Evolutionary conservation across 2,329 filamentous ascomycete genomes (phyloP), one percentile per base, ranked within the genome.

Genomic region (Cladosporium oxysporum): DNA sequence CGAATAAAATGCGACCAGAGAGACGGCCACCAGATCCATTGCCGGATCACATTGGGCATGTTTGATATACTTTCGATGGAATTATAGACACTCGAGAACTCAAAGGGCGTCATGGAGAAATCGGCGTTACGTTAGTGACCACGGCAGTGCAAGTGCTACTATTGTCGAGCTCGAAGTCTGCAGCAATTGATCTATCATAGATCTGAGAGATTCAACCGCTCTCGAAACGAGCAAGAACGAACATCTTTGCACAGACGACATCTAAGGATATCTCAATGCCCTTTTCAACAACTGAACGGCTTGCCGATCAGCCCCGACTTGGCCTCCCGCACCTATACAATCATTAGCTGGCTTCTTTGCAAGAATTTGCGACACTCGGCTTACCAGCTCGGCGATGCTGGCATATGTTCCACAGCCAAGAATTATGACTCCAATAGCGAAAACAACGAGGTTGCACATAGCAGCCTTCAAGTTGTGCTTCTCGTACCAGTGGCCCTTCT

Each of bases 401-500:
- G 78, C 76, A 58, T 80, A 80, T 4, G 78, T 77, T 29, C 79
- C 79, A 23, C 75, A 76, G 16, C 68, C 71, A 14, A 72, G 50
- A 18, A 70, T 64, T n/a, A 67, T 66, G 11, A 70, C 11, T 2
- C 71, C 71, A 26, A 72, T 67, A 3, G 66, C 10, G 37, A 83
- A 76, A 23, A 82, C 76, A 0, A 76, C 58, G 0, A 74, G 61
- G 60, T 84, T 84, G 31, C 83, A 23, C 3, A 78, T 58, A 2
- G 79, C 79, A 41, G 83, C 70, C 3, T 69, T 66, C 21, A 76
- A 77, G 71, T 83, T 84, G 29, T 74, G 71, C 60, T 75, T 77
- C 4, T 79, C 80, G 67, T 84, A 81, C 76, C 78, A 81, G 66
- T 76, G 75, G 44, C 79, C 78, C 65, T 75, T 72, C 71, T 77